Evolutionary conservation across 225 moss, liverwort and hornwort species (phyloP).

Genomic region (Pleurozium schreberi): DNA sequence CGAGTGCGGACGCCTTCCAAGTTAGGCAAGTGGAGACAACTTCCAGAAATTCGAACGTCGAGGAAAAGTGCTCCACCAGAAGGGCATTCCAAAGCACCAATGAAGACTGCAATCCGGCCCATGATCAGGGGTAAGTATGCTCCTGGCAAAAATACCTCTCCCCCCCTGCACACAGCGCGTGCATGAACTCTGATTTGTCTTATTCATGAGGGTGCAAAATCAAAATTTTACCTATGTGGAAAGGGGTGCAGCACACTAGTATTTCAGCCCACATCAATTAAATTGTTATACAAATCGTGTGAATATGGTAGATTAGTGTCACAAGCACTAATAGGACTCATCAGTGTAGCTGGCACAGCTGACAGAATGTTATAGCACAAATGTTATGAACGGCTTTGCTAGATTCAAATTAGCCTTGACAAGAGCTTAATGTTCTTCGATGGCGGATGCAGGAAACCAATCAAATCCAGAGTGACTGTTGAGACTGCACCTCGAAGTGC

Average conservation of each 20-base stretch:
- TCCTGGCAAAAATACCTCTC: neutral
- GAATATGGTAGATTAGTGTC: neutral
- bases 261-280: neutral
- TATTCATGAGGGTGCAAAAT: neutral
- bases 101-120: neutral
- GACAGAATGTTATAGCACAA: neutral
- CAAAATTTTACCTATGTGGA: neutral
- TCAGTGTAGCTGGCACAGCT: neutral
- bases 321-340: neutral
- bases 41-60: neutral
- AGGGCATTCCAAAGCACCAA: neutral
- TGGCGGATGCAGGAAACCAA: slow-evolving; percentile 8
- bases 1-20: neutral
- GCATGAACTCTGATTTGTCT: neutral
- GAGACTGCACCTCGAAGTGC: neutral
- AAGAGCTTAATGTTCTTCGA: neutral
- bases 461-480: neutral
- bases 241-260: neutral
- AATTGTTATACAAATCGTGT: neutral
- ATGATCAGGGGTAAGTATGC: slow-evolving; percentile 1
- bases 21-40: slow-evolving; percentile 4
- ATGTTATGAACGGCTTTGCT: neutral
- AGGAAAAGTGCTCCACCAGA: neutral
- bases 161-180: neutral
- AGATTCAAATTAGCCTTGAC: neutral